These are phyloP conservation scores for Syzygium syzygioides DNA, from an alignment of 441 rosid genomes.

Conservation along the genomic window DNA sequence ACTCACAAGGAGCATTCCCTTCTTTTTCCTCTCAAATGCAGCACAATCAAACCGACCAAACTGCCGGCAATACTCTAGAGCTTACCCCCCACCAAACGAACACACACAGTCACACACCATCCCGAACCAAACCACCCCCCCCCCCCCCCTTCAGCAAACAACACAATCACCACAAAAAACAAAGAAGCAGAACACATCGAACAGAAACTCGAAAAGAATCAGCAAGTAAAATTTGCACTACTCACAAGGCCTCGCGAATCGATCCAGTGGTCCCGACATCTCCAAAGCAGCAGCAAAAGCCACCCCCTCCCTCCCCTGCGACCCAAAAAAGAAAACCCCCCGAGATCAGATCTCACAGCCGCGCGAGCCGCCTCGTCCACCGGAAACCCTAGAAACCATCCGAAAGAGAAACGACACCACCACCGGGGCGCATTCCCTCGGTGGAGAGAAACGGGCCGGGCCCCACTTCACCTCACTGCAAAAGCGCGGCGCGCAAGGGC, in stretches of 20 bases:
- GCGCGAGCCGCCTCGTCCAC: background rate
- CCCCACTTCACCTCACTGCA: background rate
- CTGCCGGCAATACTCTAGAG: too few species aligned
- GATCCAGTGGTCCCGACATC: conserved; percentile 83
- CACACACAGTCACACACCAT: background rate
- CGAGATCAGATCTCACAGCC: background rate
- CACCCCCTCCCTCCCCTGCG: background rate
- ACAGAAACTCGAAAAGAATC: background rate
- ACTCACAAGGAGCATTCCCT: too few species aligned
- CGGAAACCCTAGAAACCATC: background rate
- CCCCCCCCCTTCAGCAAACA: background rate
- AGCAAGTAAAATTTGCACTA: background rate
- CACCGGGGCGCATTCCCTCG: too few species aligned
- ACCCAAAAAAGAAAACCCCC: background rate
- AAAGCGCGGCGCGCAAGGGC: too few species aligned
- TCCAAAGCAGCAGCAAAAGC: background rate
- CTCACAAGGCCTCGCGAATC: conserved; percentile 85
- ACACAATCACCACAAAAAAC: background rate
- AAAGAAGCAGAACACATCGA: background rate
- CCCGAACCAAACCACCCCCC: background rate
- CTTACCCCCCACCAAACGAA: background rate
- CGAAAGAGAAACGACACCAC: too few species aligned
- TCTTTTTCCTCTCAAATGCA: too few species aligned
- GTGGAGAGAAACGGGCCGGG: background rate
- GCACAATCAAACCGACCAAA: too few species aligned